Evolutionary conservation across 2,329 filamentous ascomycete genomes (phyloP).

Genomic region (Chrysoporthe austroafricana): DNA sequence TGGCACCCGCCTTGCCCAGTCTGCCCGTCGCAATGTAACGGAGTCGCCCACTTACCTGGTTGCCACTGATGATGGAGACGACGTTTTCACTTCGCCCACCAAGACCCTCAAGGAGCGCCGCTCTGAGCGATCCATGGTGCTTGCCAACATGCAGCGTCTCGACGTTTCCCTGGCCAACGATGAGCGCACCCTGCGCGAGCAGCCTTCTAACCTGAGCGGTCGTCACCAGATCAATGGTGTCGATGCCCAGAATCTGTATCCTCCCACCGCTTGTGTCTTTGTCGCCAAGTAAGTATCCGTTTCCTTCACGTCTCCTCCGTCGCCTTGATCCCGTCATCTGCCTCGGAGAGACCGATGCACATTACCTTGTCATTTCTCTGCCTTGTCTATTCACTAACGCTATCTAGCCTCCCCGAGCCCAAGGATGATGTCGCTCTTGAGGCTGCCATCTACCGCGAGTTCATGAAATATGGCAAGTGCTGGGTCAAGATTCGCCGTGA

Average conservation of each 20-base stretch:
- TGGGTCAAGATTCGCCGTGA: constrained; percentile 69
- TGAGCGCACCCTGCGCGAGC: constrained; percentile 20
- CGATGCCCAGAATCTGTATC: constrained; percentile 57
- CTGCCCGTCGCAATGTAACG: constrained; percentile 13
- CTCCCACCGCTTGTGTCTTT: constrained; percentile 63
- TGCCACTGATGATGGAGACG: constrained; percentile 12
- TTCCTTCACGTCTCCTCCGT: background rate
- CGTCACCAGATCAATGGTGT: constrained; percentile 36
- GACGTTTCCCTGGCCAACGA: constrained; percentile 20
- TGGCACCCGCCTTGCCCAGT: constrained; percentile 9
- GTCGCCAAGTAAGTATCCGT: constrained; percentile 63
- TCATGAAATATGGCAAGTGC: constrained; percentile 58
- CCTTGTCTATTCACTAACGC: constrained; percentile 25
- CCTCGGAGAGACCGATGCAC: background rate
- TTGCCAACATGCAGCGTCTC: constrained; percentile 16
- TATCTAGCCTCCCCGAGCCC: constrained; percentile 56
- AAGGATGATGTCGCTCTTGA: constrained; percentile 56
- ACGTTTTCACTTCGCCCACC: constrained; percentile 21
- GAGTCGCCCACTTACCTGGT: background rate
- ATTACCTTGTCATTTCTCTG: background rate
- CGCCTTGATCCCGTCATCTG: background rate
- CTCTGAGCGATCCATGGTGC: constrained; percentile 15
- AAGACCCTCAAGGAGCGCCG: constrained; percentile 16
- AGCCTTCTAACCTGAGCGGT: constrained; percentile 27
- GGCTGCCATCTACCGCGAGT: constrained; percentile 54